These are phyloP conservation scores for Drosera spatulata DNA, from an alignment of 179 eudicot species.

Conservation along the genomic window DNA sequence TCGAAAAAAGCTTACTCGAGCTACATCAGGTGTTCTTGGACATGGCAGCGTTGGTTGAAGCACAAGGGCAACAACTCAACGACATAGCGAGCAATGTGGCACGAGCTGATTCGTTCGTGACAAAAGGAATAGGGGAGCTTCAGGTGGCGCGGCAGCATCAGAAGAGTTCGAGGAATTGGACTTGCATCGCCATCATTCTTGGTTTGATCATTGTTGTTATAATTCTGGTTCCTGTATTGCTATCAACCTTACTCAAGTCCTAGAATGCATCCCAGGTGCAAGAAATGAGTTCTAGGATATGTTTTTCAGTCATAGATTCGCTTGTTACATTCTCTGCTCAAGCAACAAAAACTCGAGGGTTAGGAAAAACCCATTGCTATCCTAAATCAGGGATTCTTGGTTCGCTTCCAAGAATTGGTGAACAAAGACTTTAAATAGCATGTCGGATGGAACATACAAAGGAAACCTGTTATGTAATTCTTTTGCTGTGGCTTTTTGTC, in stretches of 20 bases:
- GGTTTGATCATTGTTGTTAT: constrained; percentile 18
- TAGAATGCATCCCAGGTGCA: background rate
- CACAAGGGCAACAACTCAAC: constrained; percentile 51
- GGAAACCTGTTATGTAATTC: too few species aligned
- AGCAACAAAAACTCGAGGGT: too few species aligned
- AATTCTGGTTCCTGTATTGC: constrained; percentile 29
- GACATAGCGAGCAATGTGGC: constrained; percentile 54
- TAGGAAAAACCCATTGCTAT: too few species aligned
- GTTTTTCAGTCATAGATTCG: background rate
- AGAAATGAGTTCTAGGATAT: background rate
- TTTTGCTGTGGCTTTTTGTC: too few species aligned
- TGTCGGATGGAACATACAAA: too few species aligned
- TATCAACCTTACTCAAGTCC: constrained; percentile 12
- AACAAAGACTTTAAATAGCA: too few species aligned
- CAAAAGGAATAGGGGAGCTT: constrained; percentile 40
- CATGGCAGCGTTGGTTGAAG: constrained; percentile 63
- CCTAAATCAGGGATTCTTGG: too few species aligned
- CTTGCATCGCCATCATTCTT: constrained; percentile 33
- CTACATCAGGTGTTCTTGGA: constrained; percentile 71
- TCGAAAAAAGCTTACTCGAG: constrained; percentile 46
- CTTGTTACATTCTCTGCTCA: too few species aligned
- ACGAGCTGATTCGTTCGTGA: constrained; percentile 54
- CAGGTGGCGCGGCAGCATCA: constrained; percentile 34
- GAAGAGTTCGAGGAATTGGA: constrained; percentile 55
- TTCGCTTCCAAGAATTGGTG: too few species aligned